These are phyloP conservation scores for Trypethelium eluteriae DNA, from an alignment of 495 filamentous ascomycete genomes.

Conservation along the genomic window DNA sequence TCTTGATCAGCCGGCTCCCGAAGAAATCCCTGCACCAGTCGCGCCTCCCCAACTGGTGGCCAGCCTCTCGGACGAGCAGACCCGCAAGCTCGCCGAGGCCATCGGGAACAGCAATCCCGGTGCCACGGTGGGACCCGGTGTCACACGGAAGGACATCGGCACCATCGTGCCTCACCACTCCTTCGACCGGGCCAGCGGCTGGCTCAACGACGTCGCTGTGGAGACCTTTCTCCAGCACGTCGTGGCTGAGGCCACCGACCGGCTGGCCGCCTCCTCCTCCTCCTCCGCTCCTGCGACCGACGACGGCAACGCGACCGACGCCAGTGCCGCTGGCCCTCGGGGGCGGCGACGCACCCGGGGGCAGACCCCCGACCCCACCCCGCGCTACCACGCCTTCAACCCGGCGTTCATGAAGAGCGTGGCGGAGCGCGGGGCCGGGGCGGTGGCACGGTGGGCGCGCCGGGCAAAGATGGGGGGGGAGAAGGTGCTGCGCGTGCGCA, in stretches of 20 bases:
- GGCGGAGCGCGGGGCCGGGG: slow-evolving; percentile 42
- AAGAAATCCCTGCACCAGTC: neutral
- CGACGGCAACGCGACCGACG: neutral
- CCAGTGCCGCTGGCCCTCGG: no score
- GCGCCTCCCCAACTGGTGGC: slow-evolving; percentile 26
- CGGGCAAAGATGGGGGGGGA: slow-evolving; percentile 48
- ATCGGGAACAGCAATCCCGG: slow-evolving; percentile 25
- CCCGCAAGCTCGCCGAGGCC: slow-evolving; percentile 32
- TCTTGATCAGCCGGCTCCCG: neutral
- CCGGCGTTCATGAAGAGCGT: slow-evolving; percentile 61
- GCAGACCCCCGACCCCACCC: slow-evolving; percentile 30
- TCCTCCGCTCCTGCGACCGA: neutral
- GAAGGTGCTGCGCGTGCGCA: slow-evolving; percentile 46
- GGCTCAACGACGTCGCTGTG: slow-evolving; percentile 74
- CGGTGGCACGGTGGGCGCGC: slow-evolving; percentile 45
- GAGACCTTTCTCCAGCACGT: slow-evolving; percentile 55
- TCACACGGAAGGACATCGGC: slow-evolving; percentile 53
- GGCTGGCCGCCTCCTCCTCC: slow-evolving; percentile 22
- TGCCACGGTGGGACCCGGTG: slow-evolving; percentile 42
- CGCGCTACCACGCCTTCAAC: slow-evolving; percentile 60
- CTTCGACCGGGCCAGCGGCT: slow-evolving; percentile 26
- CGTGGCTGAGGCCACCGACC: slow-evolving; percentile 39
- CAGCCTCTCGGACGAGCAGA: slow-evolving; percentile 41
- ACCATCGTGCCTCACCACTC: slow-evolving; percentile 38
- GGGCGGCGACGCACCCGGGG: no score